These are phyloP conservation scores for Arabidopsis hybrid DNA, from an alignment of 441 rosid species.

Conservation along the genomic window DNA sequence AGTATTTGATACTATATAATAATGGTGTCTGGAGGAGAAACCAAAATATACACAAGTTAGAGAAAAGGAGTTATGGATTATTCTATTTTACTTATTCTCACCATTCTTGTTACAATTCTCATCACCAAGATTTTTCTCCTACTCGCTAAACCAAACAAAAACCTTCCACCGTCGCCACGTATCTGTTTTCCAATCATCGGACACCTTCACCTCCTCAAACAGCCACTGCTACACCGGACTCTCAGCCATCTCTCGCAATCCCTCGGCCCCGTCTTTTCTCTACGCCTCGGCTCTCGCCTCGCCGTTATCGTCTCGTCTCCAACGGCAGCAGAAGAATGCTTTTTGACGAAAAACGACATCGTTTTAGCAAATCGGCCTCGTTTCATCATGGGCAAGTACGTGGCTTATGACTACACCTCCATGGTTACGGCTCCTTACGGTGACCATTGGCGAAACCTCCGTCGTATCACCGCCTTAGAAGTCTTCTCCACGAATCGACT, in stretches of 20 bases:
- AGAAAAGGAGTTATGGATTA: conserved; percentile 26
- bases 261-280: conserved; percentile 54
- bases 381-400: conserved; percentile 46
- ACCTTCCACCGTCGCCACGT: conserved; percentile 56
- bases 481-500: conserved; percentile 40
- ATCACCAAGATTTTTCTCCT: conserved; percentile 24
- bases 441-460: conserved; percentile 47
- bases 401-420: conserved; percentile 47
- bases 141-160: conserved; percentile 23
- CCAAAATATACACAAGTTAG: conserved; percentile 12
- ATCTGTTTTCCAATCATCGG: conserved; percentile 54
- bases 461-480: conserved; percentile 43
- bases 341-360: conserved; percentile 50
- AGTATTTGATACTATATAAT: background rate
- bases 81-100: background rate
- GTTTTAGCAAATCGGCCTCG: conserved; percentile 58
- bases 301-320: conserved; percentile 56
- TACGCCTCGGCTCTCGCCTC: conserved; percentile 53
- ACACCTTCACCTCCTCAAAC: conserved; percentile 56
- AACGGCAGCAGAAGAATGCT: conserved; percentile 54
- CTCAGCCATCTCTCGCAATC: conserved; percentile 45
- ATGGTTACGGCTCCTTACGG: conserved; percentile 42
- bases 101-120: conserved; percentile 26
- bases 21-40: background rate
- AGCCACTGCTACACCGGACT: conserved; percentile 49